Evolutionary conservation across 352 stramenopile species (phyloP).

Genomic region (Globisporangium middletonii): DNA sequence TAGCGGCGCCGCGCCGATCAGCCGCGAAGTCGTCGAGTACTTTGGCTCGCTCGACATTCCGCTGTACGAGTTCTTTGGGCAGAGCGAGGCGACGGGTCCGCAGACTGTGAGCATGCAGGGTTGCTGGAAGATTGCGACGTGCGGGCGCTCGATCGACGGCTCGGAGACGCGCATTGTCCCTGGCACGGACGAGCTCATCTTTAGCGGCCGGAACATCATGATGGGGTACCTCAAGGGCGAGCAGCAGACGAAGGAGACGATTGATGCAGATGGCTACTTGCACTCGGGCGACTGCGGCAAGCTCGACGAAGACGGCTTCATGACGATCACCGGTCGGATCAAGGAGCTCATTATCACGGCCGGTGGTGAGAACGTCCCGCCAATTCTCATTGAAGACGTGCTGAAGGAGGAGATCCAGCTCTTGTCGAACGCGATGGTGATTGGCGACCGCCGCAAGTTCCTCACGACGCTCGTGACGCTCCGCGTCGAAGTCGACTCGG

Average conservation of each 20-base stretch:
- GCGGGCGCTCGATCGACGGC: conserved; percentile 71
- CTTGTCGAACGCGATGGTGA: conserved; percentile 90
- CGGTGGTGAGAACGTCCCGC: conserved; percentile 94
- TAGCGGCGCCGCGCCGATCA: conserved; percentile 89
- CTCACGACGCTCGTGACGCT: conserved; percentile 86
- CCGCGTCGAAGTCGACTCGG: conserved; percentile 65
- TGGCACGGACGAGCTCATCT: conserved; percentile 70
- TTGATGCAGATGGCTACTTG: conserved; percentile 91
- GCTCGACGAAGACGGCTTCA: conserved; percentile 90
- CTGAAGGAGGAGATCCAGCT: conserved; percentile 86
- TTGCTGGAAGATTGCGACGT: conserved; percentile 88
- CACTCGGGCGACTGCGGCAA: conserved; percentile 92
- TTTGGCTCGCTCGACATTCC: conserved; percentile 93
- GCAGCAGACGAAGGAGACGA: conserved; percentile 78
- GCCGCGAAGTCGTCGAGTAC: conserved; percentile 91
- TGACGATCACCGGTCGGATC: conserved; percentile 94
- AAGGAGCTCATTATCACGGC: conserved; percentile 96
- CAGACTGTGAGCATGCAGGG: conserved; percentile 69
- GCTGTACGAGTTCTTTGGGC: conserved; percentile 92
- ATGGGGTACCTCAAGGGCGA: conserved; percentile 87
- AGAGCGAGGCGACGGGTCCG: conserved; percentile 89
- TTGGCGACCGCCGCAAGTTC: conserved; percentile 93
- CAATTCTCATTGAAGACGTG: conserved; percentile 89
- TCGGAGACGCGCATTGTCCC: conserved; percentile 49
- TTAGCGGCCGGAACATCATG: conserved; percentile 83